phyloP scores from a whole-genome alignment of 2,329 filamentous ascomycete genomes.

The Cytospora schulzeri region DNA sequence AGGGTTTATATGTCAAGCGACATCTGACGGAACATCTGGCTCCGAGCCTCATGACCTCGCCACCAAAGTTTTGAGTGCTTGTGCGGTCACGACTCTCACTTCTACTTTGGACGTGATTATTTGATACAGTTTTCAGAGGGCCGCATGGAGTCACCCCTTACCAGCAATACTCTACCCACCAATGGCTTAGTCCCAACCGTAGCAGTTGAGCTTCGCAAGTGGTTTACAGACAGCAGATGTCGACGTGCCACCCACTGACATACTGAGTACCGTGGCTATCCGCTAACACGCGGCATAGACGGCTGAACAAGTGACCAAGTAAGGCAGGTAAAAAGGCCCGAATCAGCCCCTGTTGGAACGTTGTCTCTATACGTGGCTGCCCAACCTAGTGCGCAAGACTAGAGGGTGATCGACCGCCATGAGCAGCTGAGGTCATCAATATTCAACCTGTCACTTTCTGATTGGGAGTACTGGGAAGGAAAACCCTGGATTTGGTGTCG shows the following conservation, averaged over 20 bases:
- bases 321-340: neutral
- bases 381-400: constrained; percentile 3
- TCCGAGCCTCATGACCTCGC: neutral
- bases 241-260: neutral
- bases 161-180: neutral
- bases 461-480: constrained; percentile 11
- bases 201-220: constrained; percentile 1
- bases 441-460: constrained; percentile 9
- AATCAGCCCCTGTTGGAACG: constrained; percentile 1
- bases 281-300: constrained; percentile 3
- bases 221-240: constrained; percentile 1
- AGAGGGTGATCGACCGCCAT: constrained; percentile 11
- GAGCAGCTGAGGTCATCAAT: constrained; percentile 10
- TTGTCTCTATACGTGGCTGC: constrained; percentile 13
- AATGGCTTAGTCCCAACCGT: neutral
- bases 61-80: neutral
- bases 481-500: constrained; percentile 7
- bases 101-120: neutral
- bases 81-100: neutral
- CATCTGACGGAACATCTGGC: neutral
- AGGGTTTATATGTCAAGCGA: neutral
- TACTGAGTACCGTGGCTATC: neutral
- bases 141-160: neutral
- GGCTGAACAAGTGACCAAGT: constrained; percentile 10
- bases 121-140: neutral